Conservation (phyloP, 2,329 filamentous ascomycete species). For the Neonectria punicea region DNA sequence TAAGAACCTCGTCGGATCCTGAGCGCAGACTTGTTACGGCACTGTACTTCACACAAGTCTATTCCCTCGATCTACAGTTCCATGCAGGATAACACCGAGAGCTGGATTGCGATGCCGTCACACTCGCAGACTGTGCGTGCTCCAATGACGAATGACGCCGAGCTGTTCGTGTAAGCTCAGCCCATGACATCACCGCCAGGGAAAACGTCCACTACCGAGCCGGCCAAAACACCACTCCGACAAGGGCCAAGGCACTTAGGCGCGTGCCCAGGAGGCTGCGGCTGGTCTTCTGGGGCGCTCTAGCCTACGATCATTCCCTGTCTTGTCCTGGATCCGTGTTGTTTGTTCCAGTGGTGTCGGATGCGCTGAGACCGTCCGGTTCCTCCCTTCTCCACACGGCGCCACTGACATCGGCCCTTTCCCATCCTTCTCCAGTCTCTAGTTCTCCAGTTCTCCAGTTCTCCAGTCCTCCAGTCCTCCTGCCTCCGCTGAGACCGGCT, state of each 20-base stretch:
- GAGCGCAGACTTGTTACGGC: not conserved
- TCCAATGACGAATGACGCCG: constrained; percentile 29
- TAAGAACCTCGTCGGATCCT: not conserved
- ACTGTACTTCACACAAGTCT: not conserved
- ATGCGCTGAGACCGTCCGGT: constrained; percentile 22
- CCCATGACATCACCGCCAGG: constrained; percentile 37
- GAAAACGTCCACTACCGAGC: not conserved
- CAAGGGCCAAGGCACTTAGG: not conserved
- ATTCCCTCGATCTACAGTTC: constrained; percentile 9
- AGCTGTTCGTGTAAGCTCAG: constrained; percentile 38
- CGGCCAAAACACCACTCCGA: not conserved
- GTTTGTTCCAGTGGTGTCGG: constrained; percentile 1
- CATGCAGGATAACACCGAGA: constrained; percentile 32
- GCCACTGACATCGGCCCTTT: constrained; percentile 44
- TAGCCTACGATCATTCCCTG: not conserved
- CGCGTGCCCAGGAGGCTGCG: not conserved
- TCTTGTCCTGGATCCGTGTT: not conserved
- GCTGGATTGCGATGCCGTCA: constrained; percentile 30
- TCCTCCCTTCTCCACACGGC: constrained; percentile 28
- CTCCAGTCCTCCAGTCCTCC: not conserved
- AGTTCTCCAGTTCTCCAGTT: not conserved
- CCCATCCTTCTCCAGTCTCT: constrained; percentile 4
- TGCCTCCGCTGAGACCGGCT: constrained; percentile 21
- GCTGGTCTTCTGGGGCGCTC: constrained; percentile 1
- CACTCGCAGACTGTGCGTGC: constrained; percentile 2